These are phyloP conservation scores for Linnemannia exigua DNA, from an alignment of 192 early-diverging fungal genomes.

Conservation along the genomic window DNA sequence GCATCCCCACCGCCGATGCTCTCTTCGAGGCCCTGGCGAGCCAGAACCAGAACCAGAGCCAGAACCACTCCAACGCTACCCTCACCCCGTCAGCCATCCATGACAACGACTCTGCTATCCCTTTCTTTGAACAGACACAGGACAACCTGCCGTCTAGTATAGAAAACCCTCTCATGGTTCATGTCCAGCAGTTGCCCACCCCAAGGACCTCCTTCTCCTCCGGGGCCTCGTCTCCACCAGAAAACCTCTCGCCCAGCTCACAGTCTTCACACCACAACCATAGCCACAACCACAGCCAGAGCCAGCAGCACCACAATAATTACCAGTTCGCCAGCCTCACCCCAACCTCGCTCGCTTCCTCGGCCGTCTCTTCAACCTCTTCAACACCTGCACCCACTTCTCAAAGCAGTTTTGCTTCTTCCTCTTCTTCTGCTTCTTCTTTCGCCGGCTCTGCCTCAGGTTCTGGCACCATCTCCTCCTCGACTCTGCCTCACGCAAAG, in stretches of 20 bases:
- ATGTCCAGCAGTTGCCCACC: constrained; percentile 52
- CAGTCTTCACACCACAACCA: constrained; percentile 13
- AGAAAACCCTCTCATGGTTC: constrained; percentile 43
- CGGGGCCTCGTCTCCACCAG: constrained; percentile 45
- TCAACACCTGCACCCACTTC: constrained; percentile 17
- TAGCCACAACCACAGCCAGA: neutral
- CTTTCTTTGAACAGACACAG: constrained; percentile 10
- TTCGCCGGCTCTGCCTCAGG: neutral
- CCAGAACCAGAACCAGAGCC: constrained; percentile 20
- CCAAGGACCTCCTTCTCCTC: constrained; percentile 56
- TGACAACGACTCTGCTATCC: constrained; percentile 4
- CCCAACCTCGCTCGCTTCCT: constrained; percentile 18
- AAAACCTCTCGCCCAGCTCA: constrained; percentile 36
- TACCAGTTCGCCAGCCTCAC: constrained; percentile 15
- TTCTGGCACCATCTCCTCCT: neutral
- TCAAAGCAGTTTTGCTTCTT: constrained; percentile 53
- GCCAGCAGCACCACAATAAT: constrained; percentile 14
- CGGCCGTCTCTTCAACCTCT: constrained; percentile 19
- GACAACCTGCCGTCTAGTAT: constrained; percentile 4
- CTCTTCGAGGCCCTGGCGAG: constrained; percentile 38
- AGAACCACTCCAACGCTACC: neutral
- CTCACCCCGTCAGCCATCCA: neutral
- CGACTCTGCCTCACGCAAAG: constrained; percentile 21
- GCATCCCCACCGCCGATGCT: constrained; percentile 39
- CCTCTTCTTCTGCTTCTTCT: constrained; percentile 20